phyloP scores from a whole-genome alignment of 1,284 basidiomycete genomes.

The Dichomitus squalens region DNA sequence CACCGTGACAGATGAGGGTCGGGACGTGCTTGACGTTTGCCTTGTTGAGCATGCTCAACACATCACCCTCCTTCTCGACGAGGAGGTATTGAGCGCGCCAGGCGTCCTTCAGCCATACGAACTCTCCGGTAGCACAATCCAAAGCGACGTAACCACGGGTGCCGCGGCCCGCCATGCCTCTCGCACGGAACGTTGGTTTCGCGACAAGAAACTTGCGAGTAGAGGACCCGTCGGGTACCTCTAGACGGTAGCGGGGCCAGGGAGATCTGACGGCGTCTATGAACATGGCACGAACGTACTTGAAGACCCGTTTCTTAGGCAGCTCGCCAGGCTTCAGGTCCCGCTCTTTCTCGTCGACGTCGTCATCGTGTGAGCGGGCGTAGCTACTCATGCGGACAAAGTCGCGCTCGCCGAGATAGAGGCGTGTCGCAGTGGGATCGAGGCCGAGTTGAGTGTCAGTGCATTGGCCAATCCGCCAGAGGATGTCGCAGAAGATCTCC shows the following conservation, averaged over 20 bases:
- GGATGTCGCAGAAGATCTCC: slow-evolving; percentile 6
- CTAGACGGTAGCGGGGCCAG: not conserved
- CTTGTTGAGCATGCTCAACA: slow-evolving; percentile 4
- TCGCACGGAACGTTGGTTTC: slow-evolving; percentile 3
- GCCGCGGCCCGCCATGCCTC: slow-evolving; percentile 5
- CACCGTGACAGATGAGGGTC: slow-evolving; percentile 14
- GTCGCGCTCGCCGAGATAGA: not conserved
- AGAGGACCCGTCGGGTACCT: not conserved
- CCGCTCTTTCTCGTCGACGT: not conserved
- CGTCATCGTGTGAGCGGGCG: not conserved
- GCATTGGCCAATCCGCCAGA: slow-evolving; percentile 27
- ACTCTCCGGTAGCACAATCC: not conserved
- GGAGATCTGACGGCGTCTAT: not conserved
- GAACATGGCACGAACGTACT: slow-evolving; percentile 5
- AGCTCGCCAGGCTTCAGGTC: not conserved
- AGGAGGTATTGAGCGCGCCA: slow-evolving; percentile 10
- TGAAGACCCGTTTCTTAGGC: not conserved
- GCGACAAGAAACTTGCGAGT: slow-evolving; percentile 10
- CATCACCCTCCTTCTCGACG: slow-evolving; percentile 8
- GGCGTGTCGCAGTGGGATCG: slow-evolving; percentile 7
- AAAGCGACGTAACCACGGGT: slow-evolving; percentile 7
- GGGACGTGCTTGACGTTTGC: not conserved
- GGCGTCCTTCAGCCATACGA: slow-evolving; percentile 16
- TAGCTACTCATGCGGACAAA: slow-evolving; percentile 5
- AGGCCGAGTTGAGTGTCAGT: slow-evolving; percentile 30